Evolutionary conservation across 2,329 filamentous ascomycete genomes (phyloP), one percentile per base, ranked within the genome.

Genomic region (Penicillium sp.): DNA sequence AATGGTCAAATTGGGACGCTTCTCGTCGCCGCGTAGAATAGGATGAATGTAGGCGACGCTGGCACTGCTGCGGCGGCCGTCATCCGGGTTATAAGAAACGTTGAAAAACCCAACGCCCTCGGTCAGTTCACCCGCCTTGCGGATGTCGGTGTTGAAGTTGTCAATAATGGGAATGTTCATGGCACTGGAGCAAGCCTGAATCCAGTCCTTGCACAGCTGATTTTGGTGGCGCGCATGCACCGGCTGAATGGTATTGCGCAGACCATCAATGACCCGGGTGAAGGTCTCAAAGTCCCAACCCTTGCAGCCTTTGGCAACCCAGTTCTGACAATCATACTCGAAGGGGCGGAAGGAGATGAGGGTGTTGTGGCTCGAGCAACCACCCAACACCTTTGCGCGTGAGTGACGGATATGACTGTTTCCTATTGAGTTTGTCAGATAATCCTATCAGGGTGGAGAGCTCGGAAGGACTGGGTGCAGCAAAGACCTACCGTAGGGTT

Each of bases 351-450:
- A 94, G 12, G 85, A 92, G 65, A 95, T 94, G 55, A 94, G 74
- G 13, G 88, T 94, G 69, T 95, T 95, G 75, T 94, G 88, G 42
- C 84, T 90, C 30, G 87, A 93, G 74, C 88, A 95, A 51, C 88
- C 88, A 52, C 88, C 88, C 18, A 95, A 76, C 26, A 95, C 87
- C 72, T 94, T 94, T 48, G 88, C 88, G 46, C 88, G 82, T 10
- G 88, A 93, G 71, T 94, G 88, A 49, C 87, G 81, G 69, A 95
- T 94, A 69, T 87, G 77, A 39, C 85, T 92, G 73, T 95, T 95
- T 60, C 87, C 86, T 77, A 67, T 52, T 45, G 48, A 30, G 23
- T 32, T 6, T 9, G 43, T 17, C 6, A 6, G 22, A 23, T 11
- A 23, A 23, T 23, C 12, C 7, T 12, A 14, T 25, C 16, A 14